phyloP scores from a whole-genome alignment of 371 early-diverging fungal species.

The Sporodiniella umbellata region DNA sequence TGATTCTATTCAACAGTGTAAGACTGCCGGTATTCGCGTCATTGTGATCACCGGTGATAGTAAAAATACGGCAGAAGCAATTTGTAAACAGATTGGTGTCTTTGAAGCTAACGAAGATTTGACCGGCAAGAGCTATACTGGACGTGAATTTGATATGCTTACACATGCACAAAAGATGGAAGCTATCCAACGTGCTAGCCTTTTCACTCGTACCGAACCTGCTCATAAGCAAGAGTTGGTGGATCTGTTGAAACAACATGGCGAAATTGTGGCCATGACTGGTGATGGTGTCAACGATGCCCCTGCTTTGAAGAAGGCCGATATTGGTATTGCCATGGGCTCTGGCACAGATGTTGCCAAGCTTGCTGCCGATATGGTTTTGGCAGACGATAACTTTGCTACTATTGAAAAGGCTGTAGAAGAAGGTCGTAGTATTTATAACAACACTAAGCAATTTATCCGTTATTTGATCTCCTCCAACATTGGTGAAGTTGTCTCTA shows the following conservation, averaged over 20 bases:
- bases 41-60: conserved; percentile 99
- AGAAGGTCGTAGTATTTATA: conserved; percentile 95
- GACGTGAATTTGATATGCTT: conserved; percentile 91
- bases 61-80: conserved; percentile 92
- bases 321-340: conserved; percentile 99
- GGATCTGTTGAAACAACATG: conserved; percentile 79
- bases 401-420: conserved; percentile 95
- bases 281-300: conserved; percentile 99
- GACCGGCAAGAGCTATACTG: conserved; percentile 81
- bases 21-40: conserved; percentile 93
- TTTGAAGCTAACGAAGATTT: conserved; percentile 72
- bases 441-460: conserved; percentile 97
- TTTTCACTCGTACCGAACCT: conserved; percentile 95
- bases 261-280: conserved; percentile 97
- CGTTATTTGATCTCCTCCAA: conserved; percentile 95
- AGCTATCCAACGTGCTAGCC: conserved; percentile 71
- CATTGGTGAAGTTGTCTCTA: conserved; percentile 81
- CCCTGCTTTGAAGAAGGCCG: conserved; percentile 95
- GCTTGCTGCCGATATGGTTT: conserved; percentile 95
- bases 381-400: conserved; percentile 97
- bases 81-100: conserved; percentile 92
- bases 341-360: conserved; percentile 98
- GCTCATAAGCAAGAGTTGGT: conserved; percentile 93
- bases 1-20: conserved; percentile 79
- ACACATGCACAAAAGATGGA: conserved; percentile 63